Conservation (phyloP, 495 filamentous ascomycete species). For the Staphylotrichum longicolle region DNA sequence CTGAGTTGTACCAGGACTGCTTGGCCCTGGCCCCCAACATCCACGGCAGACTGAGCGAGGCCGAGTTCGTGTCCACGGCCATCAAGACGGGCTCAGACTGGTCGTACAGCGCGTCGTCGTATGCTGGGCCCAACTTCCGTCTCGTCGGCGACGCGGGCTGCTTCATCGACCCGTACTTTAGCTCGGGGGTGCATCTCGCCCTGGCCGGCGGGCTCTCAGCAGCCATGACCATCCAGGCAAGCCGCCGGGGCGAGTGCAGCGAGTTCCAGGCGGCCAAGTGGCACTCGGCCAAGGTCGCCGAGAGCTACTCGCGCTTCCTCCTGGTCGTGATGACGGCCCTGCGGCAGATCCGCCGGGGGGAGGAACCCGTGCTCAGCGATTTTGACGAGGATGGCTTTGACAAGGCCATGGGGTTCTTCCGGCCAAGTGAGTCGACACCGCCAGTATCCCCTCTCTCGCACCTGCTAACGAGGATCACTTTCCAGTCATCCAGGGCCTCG, state of each 20-base stretch:
- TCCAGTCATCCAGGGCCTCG: constrained; percentile 44
- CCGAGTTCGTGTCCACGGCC: constrained; percentile 28
- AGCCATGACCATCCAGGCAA: constrained; percentile 37
- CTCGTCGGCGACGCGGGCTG: constrained; percentile 46
- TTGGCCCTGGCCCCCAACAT: constrained; percentile 35
- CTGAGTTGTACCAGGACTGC: constrained; percentile 42
- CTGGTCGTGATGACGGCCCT: constrained; percentile 45
- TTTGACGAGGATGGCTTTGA: constrained; percentile 49
- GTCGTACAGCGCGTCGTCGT: constrained; percentile 44
- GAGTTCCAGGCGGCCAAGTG: constrained; percentile 44
- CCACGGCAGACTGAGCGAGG: constrained; percentile 29
- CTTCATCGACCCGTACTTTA: constrained; percentile 48
- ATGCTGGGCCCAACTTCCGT: constrained; percentile 37
- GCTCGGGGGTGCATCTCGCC: constrained; percentile 51
- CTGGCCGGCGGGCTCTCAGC: constrained; percentile 47
- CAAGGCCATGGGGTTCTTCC: constrained; percentile 37
- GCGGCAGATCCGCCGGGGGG: constrained; percentile 45
- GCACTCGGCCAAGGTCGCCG: constrained; percentile 46
- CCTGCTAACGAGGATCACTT: neutral
- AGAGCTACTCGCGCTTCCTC: constrained; percentile 53
- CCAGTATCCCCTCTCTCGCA: neutral
- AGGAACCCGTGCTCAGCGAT: constrained; percentile 34
- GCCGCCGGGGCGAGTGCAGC: constrained; percentile 36
- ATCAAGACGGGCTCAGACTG: constrained; percentile 42
- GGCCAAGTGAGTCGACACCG: neutral